Evolutionary conservation across 495 filamentous ascomycete genomes (phyloP), one percentile per base, ranked within the genome.

Genomic region (Rostrohypoxylon terebratum): DNA sequence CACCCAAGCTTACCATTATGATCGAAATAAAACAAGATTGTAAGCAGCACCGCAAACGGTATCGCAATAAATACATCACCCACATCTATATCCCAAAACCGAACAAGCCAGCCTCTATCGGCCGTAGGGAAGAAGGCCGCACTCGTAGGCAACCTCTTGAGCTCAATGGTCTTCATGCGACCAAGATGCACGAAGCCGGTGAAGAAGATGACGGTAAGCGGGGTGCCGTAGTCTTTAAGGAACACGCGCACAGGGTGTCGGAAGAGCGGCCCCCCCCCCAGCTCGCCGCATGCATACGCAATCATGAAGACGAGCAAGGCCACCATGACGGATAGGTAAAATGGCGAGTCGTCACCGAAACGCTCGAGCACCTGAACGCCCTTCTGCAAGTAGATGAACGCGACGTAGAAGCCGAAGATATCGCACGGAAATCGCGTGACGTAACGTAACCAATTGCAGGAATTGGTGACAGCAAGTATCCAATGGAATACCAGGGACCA

Each of bases 11-110:
- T 82, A 92, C 90, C 90, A 72, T 94, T 94, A 74, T 98, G 95
- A 76, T 98, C 94, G 78, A 95, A 97, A 78, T 92, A 97, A 77
- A 98, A 97, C 20, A 97, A 81, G 25, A 97, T 90, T 0, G 94
- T 97, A 31, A 97, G 83, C 5, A 97, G 84, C 44, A 97, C 73
- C 0, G 92, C 94, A 79, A 97, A 96, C 0, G 95, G 95, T 21
- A 97, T 89, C 8, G 95, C 94, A 54, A 97, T 80, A 76, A 97
- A 97, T 11, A 98, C 85, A 74, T 94, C 89, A 0, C 83, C 86
- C 21, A 92, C 87, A 23, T 81, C 80, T 50, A 97, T 87, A 68
- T 95, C 87, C 95, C 95, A 98, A 79, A 98, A 97, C 70, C 88
- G 81, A 7, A 98, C 87, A 59, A 98, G 85, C 95, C 95, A 98